Conservation (phyloP, 208 protist genomes). For the Acanthamoeba healyi region DNA sequence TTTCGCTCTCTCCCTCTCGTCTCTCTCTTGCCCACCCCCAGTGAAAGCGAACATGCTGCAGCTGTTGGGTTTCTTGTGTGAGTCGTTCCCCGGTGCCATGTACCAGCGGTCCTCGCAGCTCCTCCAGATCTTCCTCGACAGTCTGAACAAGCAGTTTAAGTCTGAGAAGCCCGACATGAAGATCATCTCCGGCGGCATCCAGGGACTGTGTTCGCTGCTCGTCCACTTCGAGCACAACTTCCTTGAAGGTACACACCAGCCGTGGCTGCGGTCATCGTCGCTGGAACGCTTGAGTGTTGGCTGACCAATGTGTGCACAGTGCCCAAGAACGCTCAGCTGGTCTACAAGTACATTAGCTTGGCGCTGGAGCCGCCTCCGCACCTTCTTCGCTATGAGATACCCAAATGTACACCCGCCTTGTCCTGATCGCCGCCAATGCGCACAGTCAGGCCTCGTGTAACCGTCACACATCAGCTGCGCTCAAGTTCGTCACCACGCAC, state of each 20-base stretch:
- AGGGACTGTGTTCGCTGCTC: constrained; percentile 74
- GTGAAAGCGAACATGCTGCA: constrained; percentile 74
- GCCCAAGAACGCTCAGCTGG: constrained; percentile 71
- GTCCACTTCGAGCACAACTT: constrained; percentile 77
- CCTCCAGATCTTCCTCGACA: constrained; percentile 77
- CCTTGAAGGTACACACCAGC: constrained; percentile 4
- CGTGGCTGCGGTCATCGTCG: no score
- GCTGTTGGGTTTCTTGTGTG: constrained; percentile 64
- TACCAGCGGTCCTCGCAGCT: constrained; percentile 71
- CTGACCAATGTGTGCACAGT: no score
- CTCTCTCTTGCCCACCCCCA: neutral
- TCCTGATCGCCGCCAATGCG: no score
- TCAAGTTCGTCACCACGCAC: constrained; percentile 77
- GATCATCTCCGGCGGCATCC: constrained; percentile 78
- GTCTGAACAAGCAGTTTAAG: constrained; percentile 76
- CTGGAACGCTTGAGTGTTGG: no score
- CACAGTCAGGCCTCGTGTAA: no score
- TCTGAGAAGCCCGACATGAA: constrained; percentile 78
- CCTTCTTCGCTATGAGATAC: constrained; percentile 76
- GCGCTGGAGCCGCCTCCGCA: constrained; percentile 75
- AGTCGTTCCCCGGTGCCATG: constrained; percentile 73
- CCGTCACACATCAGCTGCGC: constrained; percentile 33
- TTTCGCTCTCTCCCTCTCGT: no score
- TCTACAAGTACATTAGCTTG: constrained; percentile 79
- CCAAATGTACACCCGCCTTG: no score